phyloP scores from a whole-genome alignment of 1,139 yeast genomes.

The Kodamaea fungicola region DNA sequence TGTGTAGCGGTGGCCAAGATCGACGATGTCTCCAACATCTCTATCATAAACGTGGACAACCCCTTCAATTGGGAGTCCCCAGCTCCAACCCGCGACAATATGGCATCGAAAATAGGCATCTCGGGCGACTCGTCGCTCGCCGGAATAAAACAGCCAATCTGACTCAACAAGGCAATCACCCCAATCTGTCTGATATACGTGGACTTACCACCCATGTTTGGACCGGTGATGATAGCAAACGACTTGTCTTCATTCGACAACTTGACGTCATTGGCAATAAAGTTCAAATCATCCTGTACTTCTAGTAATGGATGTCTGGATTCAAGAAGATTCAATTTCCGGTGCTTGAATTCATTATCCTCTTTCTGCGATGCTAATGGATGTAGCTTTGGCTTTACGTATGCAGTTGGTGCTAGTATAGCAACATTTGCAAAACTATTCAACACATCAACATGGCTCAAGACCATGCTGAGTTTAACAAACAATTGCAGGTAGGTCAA shows the following conservation, averaged over 20 bases:
- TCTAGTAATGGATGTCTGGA: constrained; percentile 95
- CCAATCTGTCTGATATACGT: constrained; percentile 93
- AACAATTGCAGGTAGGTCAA: constrained; percentile 78
- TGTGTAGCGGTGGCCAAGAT: constrained; percentile 81
- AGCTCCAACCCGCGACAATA: constrained; percentile 96
- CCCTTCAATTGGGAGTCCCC: constrained; percentile 97
- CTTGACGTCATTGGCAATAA: constrained; percentile 81
- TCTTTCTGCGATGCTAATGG: constrained; percentile 35
- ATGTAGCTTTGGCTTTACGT: constrained; percentile 64
- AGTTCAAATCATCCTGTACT: constrained; percentile 81
- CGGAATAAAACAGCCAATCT: constrained; percentile 91
- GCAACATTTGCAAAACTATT: constrained; percentile 84
- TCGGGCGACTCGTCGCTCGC: constrained; percentile 51
- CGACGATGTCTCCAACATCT: constrained; percentile 93
- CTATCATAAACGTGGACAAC: constrained; percentile 96
- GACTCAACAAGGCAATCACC: constrained; percentile 84
- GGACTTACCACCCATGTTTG: constrained; percentile 98
- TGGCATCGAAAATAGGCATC: constrained; percentile 81
- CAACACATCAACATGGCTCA: constrained; percentile 81
- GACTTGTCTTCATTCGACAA: constrained; percentile 48
- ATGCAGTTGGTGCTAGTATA: constrained; percentile 78
- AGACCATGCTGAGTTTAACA: constrained; percentile 56
- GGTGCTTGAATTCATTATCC: constrained; percentile 28
- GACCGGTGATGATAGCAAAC: constrained; percentile 88
- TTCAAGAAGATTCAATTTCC: constrained; percentile 57